Evolutionary conservation across 257 asterid genomes (phyloP).

Genomic region (Nicotiana sylvestris): DNA sequence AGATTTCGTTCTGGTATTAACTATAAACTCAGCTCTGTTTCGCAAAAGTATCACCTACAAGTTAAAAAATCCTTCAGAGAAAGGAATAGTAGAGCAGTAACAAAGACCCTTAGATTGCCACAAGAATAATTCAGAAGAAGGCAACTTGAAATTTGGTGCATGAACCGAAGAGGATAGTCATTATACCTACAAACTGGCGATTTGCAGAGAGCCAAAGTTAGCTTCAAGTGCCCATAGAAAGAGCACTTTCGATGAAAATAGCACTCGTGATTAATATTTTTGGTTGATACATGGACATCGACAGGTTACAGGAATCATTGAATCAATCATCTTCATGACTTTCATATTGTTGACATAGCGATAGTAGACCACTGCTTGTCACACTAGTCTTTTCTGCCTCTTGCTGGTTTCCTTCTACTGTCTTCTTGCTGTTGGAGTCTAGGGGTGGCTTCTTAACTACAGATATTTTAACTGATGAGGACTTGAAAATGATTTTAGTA

Average conservation of each 20-base stretch:
- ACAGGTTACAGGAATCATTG: not conserved
- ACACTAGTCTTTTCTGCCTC: slow-evolving; percentile 9
- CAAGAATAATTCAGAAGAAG: not conserved
- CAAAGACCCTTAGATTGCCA: not conserved
- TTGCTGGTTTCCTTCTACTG: slow-evolving; percentile 9
- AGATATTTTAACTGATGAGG: slow-evolving; percentile 35
- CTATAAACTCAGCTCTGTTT: too few relatives aligned
- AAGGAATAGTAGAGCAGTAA: not conserved
- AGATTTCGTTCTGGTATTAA: too few relatives aligned
- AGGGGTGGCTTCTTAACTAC: slow-evolving; percentile 17
- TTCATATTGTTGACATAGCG: slow-evolving; percentile 53
- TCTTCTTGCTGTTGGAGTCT: slow-evolving; percentile 12
- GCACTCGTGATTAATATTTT: not conserved
- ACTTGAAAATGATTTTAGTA: slow-evolving; percentile 11
- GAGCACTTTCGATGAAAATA: not conserved
- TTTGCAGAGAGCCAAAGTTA: not conserved
- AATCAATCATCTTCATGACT: slow-evolving; percentile 41
- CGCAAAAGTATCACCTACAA: too few relatives aligned
- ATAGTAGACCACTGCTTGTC: slow-evolving; percentile 32
- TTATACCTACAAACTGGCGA: too few relatives aligned
- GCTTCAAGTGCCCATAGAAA: not conserved
- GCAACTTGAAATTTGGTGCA: not conserved
- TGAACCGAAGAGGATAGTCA: not conserved
- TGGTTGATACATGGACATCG: not conserved
- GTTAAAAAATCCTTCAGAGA: too few relatives aligned